These are phyloP conservation scores for Rubus idaeus DNA, from an alignment of 306 rosid genomes.

Conservation along the genomic window DNA sequence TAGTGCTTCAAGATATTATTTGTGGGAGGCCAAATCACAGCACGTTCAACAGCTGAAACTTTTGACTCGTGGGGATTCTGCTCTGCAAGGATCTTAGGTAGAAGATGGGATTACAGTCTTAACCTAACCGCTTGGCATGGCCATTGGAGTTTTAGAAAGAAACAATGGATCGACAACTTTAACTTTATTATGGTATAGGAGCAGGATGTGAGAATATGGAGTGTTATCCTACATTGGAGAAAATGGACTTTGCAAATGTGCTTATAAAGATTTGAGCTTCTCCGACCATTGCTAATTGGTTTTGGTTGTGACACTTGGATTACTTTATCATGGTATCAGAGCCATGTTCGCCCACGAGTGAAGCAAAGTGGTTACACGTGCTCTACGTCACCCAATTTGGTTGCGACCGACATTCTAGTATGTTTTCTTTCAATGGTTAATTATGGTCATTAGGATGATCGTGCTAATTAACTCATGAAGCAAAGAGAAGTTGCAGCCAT, in stretches of 20 bases:
- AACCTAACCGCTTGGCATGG: neutral
- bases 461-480: neutral
- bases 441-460: neutral
- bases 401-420: too few relatives aligned
- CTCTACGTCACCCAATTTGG: too few relatives aligned
- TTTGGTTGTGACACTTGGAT: too few relatives aligned
- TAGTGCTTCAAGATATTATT: constrained; percentile 34
- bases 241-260: too few relatives aligned
- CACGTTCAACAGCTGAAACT: constrained; percentile 33
- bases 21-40: constrained; percentile 19
- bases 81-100: constrained; percentile 16
- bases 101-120: constrained; percentile 4
- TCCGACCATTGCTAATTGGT: too few relatives aligned
- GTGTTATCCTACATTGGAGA: too few relatives aligned
- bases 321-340: too few relatives aligned
- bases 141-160: neutral
- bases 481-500: neutral
- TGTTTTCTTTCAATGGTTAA: neutral
- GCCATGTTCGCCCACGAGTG: too few relatives aligned
- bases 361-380: too few relatives aligned
- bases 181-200: too few relatives aligned
- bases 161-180: neutral
- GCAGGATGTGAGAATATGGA: too few relatives aligned
- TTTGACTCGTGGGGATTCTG: constrained; percentile 38
- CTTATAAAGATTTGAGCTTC: too few relatives aligned